These are phyloP conservation scores for Epichloe elymi DNA, from an alignment of 2,329 filamentous ascomycete genomes.

Conservation along the genomic window DNA sequence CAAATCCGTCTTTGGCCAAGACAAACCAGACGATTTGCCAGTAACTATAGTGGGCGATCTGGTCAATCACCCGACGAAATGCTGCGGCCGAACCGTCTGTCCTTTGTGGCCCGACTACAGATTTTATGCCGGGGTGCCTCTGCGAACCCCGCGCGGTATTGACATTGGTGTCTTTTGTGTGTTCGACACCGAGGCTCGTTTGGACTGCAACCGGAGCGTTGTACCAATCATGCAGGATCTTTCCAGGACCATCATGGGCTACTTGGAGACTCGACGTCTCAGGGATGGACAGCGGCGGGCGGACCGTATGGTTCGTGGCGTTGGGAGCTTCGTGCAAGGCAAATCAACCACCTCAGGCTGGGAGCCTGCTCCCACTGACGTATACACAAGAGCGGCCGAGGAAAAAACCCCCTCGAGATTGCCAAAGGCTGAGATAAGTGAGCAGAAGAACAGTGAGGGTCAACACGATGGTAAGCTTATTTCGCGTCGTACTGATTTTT, in stretches of 20 bases:
- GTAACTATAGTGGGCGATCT: slow-evolving; percentile 24
- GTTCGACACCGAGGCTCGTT: slow-evolving; percentile 8
- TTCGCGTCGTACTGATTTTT: not conserved
- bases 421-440: not conserved
- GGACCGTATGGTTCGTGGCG: slow-evolving; percentile 24
- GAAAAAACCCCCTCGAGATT: not conserved
- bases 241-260: slow-evolving; percentile 21
- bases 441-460: not conserved
- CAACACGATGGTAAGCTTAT: not conserved
- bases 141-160: slow-evolving; percentile 24
- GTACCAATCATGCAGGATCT: slow-evolving; percentile 15
- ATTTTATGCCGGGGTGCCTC: slow-evolving; percentile 30
- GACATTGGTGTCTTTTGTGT: slow-evolving; percentile 30
- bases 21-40: slow-evolving; percentile 12
- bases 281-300: slow-evolving; percentile 16
- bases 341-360: slow-evolving; percentile 16
- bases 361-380: slow-evolving; percentile 3
- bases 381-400: not conserved
- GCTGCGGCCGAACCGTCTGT: slow-evolving; percentile 11
- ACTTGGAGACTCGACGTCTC: slow-evolving; percentile 20
- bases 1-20: not conserved
- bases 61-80: slow-evolving; percentile 16
- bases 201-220: slow-evolving; percentile 12
- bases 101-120: slow-evolving; percentile 10
- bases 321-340: slow-evolving; percentile 24